These are phyloP conservation scores for Lotmaria passim DNA, from an alignment of 208 protist species.

Conservation along the genomic window DNA sequence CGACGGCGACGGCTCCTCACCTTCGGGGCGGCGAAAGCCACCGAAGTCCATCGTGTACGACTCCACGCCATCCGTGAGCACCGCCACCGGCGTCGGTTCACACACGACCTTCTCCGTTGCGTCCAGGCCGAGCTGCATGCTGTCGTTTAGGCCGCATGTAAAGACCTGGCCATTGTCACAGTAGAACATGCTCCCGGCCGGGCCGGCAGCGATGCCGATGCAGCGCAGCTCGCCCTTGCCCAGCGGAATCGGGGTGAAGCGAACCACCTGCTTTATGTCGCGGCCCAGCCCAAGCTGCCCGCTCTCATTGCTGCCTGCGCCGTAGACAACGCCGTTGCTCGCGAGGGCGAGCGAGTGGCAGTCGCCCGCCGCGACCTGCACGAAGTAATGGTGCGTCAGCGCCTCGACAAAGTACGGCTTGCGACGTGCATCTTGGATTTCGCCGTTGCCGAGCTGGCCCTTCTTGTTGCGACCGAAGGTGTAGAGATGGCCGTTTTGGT, in stretches of 20 bases:
- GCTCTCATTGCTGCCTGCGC: constrained; percentile 80
- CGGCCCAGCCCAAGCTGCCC: constrained; percentile 86
- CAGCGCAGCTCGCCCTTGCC: constrained; percentile 48
- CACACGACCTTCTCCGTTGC: constrained; percentile 54
- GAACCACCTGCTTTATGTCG: constrained; percentile 36
- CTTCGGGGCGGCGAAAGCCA: constrained; percentile 49
- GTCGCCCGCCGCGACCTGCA: constrained; percentile 83
- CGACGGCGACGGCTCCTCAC: neutral
- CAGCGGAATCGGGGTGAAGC: constrained; percentile 74
- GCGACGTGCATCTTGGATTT: constrained; percentile 64
- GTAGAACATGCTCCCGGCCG: constrained; percentile 85
- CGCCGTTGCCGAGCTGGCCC: constrained; percentile 85
- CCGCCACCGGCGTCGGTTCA: constrained; percentile 47
- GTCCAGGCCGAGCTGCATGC: constrained; percentile 86
- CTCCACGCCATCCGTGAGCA: constrained; percentile 67
- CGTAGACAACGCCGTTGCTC: constrained; percentile 86
- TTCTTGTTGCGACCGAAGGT: constrained; percentile 84
- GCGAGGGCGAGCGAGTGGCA: constrained; percentile 84
- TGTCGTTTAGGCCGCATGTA: constrained; percentile 80
- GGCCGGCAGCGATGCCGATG: constrained; percentile 82
- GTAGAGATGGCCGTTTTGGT: constrained; percentile 87
- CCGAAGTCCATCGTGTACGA: constrained; percentile 89
- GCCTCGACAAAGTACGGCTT: constrained; percentile 59
- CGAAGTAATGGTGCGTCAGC: constrained; percentile 80
- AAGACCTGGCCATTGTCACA: constrained; percentile 78